Percentiles rank a stretch among this genome's conserved stretches.
These are phyloP conservation scores for Fusarium stilboides DNA, from an alignment of 2,329 filamentous ascomycete genomes.

Conservation along the genomic window DNA sequence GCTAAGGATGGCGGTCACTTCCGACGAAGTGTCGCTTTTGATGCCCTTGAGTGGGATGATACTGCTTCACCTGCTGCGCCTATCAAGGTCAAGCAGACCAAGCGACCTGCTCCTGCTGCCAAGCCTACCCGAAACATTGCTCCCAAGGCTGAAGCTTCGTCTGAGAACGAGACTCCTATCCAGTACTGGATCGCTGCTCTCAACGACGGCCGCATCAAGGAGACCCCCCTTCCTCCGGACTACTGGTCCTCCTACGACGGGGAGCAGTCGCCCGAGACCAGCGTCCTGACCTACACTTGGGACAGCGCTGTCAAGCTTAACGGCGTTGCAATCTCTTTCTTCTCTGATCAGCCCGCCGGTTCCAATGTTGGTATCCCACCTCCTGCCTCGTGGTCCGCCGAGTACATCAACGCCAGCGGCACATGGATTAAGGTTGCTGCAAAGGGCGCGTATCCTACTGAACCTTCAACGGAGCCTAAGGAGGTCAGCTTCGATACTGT, in stretches of 20 bases:
- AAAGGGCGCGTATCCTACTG: conserved; percentile 1
- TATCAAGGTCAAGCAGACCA: conserved; percentile 51
- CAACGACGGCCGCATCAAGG: conserved; percentile 53
- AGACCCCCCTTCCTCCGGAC: conserved; percentile 55
- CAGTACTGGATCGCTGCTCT: conserved; percentile 57
- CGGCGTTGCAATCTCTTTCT: conserved; percentile 52
- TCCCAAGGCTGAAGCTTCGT: conserved; percentile 45
- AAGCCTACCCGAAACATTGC: conserved; percentile 55
- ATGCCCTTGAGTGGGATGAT: conserved; percentile 54
- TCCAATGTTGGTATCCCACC: conserved; percentile 52
- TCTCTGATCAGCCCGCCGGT: conserved; percentile 51
- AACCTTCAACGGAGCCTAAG: neutral
- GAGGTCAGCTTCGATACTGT: conserved; percentile 19
- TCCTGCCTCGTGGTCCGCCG: conserved; percentile 48
- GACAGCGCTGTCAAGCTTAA: conserved; percentile 49
- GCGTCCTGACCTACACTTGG: conserved; percentile 54
- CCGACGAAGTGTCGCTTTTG: conserved; percentile 56
- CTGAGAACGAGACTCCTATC: conserved; percentile 51
- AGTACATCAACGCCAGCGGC: conserved; percentile 44
- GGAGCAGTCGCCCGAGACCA: conserved; percentile 51
- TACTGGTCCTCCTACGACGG: conserved; percentile 56
- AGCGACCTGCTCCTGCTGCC: conserved; percentile 38
- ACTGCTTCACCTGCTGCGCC: conserved; percentile 48
- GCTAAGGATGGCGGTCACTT: conserved; percentile 55
- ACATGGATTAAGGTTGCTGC: conserved; percentile 34